Base-by-base conservation (phyloP, 768 basidiomycete genomes). In the Trametes maxima region DNA sequence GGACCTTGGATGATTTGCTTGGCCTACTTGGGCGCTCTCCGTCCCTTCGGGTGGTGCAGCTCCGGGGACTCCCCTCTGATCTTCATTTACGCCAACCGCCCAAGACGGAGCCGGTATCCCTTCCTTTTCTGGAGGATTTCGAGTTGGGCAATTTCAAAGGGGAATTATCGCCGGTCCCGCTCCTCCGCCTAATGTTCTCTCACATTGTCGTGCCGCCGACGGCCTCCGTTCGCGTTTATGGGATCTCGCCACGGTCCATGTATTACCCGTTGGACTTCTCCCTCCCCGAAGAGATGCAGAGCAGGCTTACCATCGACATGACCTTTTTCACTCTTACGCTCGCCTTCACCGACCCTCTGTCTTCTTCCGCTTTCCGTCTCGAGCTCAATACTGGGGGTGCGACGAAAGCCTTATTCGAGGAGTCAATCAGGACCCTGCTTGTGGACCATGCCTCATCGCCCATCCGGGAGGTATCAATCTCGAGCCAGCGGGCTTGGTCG, bases 361-460 rank as follows among this genome's bases (percentile, higher is more conserved):
- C 57, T 5, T 14, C 33, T 22, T n/a, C 45, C 5, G 37, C 57
- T 1, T 17, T 59, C 22, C 42, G 42, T 21, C n/a, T 63, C 16
- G 56, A 63, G 35, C 46, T 63, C 14, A 46, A 10, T 25, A 63
- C 62, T 1, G 57, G 52, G 19, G 62, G 62, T 11, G 56, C 57
- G 11, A 42, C 62, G 14, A 42, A 39, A 21, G 44, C 17, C 3
- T 7, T 36, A 5, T 43, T 63, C 22, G 57, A 59, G 19, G 25
- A 52, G 10, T 19, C 54, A 4, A 36, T 63, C 45, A 33, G 25
- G 16, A 28, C 40, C 2, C 54, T 58, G 21, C 13, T 55, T 8
- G 28, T 3, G 11, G 45, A 45, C 16, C 14, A 22, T 19, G 22
- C 24, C 17, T 13, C 25, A 3, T 13, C 50, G 3, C 19, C 52